Percentiles rank a stretch among this genome's conserved stretches.
These are phyloP conservation scores for Pichia membranifaciens DNA, from an alignment of 805 yeast genomes.

Conservation along the genomic window DNA sequence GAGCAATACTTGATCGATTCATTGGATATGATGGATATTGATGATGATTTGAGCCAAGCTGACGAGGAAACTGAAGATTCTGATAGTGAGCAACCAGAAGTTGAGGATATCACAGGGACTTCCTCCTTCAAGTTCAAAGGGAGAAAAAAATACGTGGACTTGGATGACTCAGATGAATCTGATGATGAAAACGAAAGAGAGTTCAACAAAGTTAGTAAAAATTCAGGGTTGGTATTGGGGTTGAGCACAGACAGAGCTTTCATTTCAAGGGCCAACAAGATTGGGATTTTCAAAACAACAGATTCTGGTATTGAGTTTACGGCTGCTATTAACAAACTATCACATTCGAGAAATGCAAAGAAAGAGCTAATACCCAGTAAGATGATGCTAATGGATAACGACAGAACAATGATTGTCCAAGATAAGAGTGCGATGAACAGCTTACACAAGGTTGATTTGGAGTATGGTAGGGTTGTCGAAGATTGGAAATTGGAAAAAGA, in stretches of 20 bases:
- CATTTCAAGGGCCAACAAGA: constrained; percentile 70
- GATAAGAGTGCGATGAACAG: constrained; percentile 39
- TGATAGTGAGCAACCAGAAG: constrained; percentile 30
- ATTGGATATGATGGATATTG: constrained; percentile 33
- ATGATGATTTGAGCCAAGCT: constrained; percentile 11
- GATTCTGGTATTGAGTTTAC: constrained; percentile 48
- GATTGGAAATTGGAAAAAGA: constrained; percentile 60
- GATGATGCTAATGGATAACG: constrained; percentile 74
- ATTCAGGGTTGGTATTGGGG: constrained; percentile 67
- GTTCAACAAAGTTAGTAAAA: constrained; percentile 30
- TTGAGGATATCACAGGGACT: constrained; percentile 12
- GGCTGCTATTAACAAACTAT: constrained; percentile 61
- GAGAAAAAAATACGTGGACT: neutral
- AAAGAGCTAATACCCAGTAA: constrained; percentile 46
- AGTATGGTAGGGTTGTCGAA: constrained; percentile 76
- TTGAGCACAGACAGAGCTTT: constrained; percentile 64
- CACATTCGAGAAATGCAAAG: constrained; percentile 43
- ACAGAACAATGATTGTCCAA: constrained; percentile 61
- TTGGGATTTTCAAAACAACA: constrained; percentile 72
- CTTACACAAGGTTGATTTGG: constrained; percentile 71
- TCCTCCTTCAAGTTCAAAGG: constrained; percentile 6
- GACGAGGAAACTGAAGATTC: constrained; percentile 26
- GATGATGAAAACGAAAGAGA: constrained; percentile 33
- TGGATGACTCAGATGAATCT: constrained; percentile 36
- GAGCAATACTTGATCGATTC: constrained; percentile 54